phyloP scores from a whole-genome alignment of 2,329 filamentous ascomycete species.

The Lojkania enalia region DNA sequence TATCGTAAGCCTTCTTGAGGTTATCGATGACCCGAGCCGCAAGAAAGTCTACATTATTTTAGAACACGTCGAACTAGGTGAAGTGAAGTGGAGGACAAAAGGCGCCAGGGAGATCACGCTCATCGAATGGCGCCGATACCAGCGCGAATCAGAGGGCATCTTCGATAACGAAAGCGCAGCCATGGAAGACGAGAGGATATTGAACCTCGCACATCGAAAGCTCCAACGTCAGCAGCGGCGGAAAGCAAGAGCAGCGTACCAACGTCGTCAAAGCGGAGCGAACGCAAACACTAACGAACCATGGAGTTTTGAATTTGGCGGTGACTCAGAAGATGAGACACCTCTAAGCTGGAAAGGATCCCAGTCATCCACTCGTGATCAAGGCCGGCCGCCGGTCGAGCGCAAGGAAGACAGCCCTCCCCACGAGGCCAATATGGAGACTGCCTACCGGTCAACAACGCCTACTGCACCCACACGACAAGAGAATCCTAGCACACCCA shows the following conservation, averaged over 20 bases:
- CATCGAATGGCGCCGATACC: conserved; percentile 79
- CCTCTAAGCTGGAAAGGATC: conserved; percentile 32
- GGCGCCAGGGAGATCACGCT: conserved; percentile 80
- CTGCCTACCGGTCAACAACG: conserved; percentile 35
- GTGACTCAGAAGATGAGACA: conserved; percentile 58
- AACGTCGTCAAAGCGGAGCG: conserved; percentile 32
- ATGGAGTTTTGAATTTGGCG: conserved; percentile 86
- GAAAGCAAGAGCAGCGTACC: conserved; percentile 41
- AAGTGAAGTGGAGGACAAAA: conserved; percentile 92
- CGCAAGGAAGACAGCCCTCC: conserved; percentile 13
- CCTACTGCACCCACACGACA: conserved; percentile 20
- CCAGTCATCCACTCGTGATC: conserved; percentile 25
- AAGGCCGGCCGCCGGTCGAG: conserved; percentile 24
- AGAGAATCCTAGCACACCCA: conserved; percentile 23
- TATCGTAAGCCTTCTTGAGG: conserved; percentile 90
- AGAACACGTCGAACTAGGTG: conserved; percentile 91
- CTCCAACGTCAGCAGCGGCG: conserved; percentile 51
- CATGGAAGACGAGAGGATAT: conserved; percentile 51
- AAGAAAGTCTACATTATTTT: conserved; percentile 99
- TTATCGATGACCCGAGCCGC: conserved; percentile 93
- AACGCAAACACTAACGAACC: conserved; percentile 58
- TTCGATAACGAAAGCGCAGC: conserved; percentile 48
- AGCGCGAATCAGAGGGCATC: conserved; percentile 64
- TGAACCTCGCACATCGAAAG: conserved; percentile 36
- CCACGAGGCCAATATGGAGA: conserved; percentile 38